Conservation (phyloP, 2,329 filamentous ascomycete species). For the Polytolypa hystricis region DNA sequence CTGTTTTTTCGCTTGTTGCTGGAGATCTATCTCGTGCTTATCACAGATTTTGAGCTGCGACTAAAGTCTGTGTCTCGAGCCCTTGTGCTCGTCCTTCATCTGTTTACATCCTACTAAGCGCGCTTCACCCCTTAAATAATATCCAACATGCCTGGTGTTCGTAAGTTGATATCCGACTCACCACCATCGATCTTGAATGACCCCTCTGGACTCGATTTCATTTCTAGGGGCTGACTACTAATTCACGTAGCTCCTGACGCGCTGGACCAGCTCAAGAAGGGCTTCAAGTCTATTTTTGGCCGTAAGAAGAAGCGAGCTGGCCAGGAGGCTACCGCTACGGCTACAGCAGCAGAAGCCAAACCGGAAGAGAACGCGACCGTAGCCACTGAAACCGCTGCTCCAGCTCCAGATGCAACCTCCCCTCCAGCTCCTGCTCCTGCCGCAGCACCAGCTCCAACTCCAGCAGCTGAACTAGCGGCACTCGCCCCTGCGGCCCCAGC, state of each 20-base stretch:
- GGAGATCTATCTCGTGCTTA: not conserved
- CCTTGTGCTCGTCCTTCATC: not conserved
- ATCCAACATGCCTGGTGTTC: conserved; percentile 24
- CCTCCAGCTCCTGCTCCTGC: conserved; percentile 8
- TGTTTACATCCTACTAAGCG: not conserved
- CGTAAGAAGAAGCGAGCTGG: conserved; percentile 20
- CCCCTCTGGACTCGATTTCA: too few relatives aligned
- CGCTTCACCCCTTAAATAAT: not conserved
- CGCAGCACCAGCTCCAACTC: conserved; percentile 4
- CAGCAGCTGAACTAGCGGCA: conserved; percentile 8
- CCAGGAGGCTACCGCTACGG: conserved; percentile 8
- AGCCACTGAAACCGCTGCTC: conserved; percentile 4
- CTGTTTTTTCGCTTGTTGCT: not conserved
- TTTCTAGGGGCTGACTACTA: too few relatives aligned
- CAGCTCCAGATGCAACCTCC: conserved; percentile 9
- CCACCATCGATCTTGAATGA: too few relatives aligned
- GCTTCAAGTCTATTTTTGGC: conserved; percentile 22
- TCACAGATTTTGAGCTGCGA: not conserved
- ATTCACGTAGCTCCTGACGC: conserved; percentile 23
- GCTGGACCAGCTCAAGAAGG: conserved; percentile 23
- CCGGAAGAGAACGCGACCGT: conserved; percentile 9
- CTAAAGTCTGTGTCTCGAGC: not conserved
- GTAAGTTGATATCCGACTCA: conserved; percentile 18
- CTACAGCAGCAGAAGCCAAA: conserved; percentile 7
- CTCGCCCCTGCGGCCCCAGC: conserved; percentile 7